Evolutionary conservation across 1,284 basidiomycete species (phyloP).

Genomic region (Microbotryum silenes-acaulis): DNA sequence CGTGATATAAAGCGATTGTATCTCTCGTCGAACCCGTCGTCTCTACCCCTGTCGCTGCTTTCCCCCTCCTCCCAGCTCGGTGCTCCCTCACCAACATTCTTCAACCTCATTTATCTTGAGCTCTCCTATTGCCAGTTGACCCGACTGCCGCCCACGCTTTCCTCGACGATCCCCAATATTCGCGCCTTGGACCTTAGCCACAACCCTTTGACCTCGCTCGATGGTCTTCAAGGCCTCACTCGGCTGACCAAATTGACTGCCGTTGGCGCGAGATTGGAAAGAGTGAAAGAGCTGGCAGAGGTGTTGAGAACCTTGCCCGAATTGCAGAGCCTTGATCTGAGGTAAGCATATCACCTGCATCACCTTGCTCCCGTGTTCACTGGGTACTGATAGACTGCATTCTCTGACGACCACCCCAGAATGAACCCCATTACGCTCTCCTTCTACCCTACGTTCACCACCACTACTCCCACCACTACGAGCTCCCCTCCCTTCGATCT

Average conservation of each 20-base stretch:
- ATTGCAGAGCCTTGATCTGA: slow-evolving; percentile 80
- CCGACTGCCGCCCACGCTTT: slow-evolving; percentile 60
- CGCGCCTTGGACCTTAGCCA: slow-evolving; percentile 91
- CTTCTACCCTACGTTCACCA: slow-evolving; percentile 55
- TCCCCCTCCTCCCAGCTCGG: slow-evolving; percentile 47
- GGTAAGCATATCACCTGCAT: slow-evolving; percentile 47
- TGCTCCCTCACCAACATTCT: slow-evolving; percentile 46
- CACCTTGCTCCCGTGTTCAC: neutral
- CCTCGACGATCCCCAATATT: slow-evolving; percentile 68
- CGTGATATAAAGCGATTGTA: slow-evolving; percentile 87
- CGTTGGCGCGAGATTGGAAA: slow-evolving; percentile 71
- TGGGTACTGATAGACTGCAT: neutral
- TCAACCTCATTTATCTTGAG: slow-evolving; percentile 88
- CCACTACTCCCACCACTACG: neutral
- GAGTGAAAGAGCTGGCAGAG: slow-evolving; percentile 60
- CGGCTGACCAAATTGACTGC: slow-evolving; percentile 72
- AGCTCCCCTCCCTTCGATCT: slow-evolving; percentile 1
- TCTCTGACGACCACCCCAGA: slow-evolving; percentile 42
- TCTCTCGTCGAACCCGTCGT: slow-evolving; percentile 64
- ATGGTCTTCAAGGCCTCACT: slow-evolving; percentile 60
- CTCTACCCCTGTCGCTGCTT: slow-evolving; percentile 38
- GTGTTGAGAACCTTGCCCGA: slow-evolving; percentile 60
- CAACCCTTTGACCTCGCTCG: slow-evolving; percentile 72
- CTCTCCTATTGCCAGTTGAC: slow-evolving; percentile 81
- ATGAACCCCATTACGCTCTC: slow-evolving; percentile 94